Evolutionary conservation across 148 eudicot genomes (phyloP), one percentile per base, ranked within the genome.

Genomic region (Drosera capensis): DNA sequence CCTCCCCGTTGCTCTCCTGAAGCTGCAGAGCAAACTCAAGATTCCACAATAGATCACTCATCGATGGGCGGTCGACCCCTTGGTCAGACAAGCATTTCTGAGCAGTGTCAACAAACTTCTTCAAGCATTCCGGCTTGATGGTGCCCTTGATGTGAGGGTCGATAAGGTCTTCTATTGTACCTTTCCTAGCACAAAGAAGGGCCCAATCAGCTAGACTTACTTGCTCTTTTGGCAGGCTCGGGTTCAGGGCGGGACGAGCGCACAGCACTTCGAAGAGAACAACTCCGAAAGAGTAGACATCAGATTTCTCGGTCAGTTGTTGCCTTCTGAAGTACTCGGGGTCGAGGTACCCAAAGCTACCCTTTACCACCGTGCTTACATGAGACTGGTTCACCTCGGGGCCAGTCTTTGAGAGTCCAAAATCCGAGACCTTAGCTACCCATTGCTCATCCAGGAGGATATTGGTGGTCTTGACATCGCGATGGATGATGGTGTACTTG

Each of bases 391-490:
- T 75, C 15, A 24, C 51, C 23, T 37, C 1, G 51, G 60, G 23
- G 57, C 69, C 20, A 58, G 57, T 57, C 65, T 28, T 56, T 11
- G 77, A 70, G 26, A 78, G 56, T 1, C 85, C 79, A 39, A 78
- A 73, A 49, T 78, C 85, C 12, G 79, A 61, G 23, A 78, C 79
- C 49, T 78, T 78, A 25, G 74, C 85, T 19, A 70, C 71, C 20
- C 40, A 65, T 11, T 73, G 41, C n/a, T 58, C 55, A 49, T 78
- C 77, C 11, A 78, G 67, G 31, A 77, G 48, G 39, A 77, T 73
- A 58, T 77, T 77, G 1, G 79, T 77, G 11, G 84, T 70, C 59
- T 77, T 77, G 8, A 77, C 71, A 57, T 77, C 84, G 3, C 84
- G 75, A 28, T 77, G 84, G 41, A 77, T 73, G 56, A 77, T 70